Conservation (phyloP, 208 protist species). For the Leishmania lainsoni region DNA sequence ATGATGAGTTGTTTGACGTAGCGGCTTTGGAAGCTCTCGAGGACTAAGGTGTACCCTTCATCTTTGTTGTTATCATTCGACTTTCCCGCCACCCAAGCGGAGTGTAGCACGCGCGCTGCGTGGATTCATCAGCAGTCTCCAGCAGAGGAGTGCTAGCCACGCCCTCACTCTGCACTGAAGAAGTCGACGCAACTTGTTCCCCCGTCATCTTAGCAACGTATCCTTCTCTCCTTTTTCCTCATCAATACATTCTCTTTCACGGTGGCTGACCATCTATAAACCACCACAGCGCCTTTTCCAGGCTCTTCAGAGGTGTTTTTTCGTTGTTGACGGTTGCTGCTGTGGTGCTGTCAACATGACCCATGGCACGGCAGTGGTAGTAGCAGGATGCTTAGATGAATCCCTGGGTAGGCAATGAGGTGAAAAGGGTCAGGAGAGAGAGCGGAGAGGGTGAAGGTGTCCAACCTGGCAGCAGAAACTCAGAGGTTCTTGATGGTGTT, state of each 20-base stretch:
- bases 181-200: not conserved
- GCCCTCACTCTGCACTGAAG: not conserved
- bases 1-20: constrained; percentile 51
- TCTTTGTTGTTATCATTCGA: not conserved
- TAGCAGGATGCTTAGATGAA: not conserved
- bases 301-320: not conserved
- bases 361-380: not conserved
- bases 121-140: not conserved
- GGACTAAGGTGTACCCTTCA: not conserved
- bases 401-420: not conserved
- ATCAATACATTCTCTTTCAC: not conserved
- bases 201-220: not conserved
- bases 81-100: not conserved
- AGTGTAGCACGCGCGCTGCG: not conserved
- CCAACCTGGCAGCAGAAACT: not conserved
- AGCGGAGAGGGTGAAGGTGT: not conserved
- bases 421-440: not conserved
- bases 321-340: not conserved
- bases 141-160: not conserved
- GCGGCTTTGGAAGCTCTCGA: constrained; percentile 24
- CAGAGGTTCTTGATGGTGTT: not conserved
- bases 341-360: not conserved
- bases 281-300: not conserved
- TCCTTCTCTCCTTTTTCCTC: not conserved
- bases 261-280: not conserved